Evolutionary conservation across 345 rosid genomes (phyloP).

Genomic region (Citrus glauca): DNA sequence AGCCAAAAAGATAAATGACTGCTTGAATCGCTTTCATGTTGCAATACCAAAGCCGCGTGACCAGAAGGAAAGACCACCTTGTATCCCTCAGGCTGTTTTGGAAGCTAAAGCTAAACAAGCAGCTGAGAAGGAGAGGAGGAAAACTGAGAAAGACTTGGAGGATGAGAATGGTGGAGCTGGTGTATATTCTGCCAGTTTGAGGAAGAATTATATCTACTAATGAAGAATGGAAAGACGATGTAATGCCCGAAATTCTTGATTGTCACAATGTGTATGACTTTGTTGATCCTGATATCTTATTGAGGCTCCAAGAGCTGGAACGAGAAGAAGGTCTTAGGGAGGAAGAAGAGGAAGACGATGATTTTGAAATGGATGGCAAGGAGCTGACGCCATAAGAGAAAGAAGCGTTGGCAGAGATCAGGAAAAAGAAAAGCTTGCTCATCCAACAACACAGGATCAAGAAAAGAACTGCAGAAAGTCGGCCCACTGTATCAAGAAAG

Average conservation of each 20-base stretch:
- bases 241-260: constrained; percentile 89
- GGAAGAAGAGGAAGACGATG: constrained; percentile 50
- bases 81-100: constrained; percentile 75
- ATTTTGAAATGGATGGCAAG: constrained; percentile 60
- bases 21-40: constrained; percentile 85
- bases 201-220: constrained; percentile 67
- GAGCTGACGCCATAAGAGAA: constrained; percentile 70
- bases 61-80: constrained; percentile 60
- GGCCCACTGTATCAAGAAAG: constrained; percentile 71
- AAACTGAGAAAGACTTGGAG: constrained; percentile 79
- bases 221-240: constrained; percentile 92
- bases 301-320: constrained; percentile 83
- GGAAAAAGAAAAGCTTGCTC: constrained; percentile 63
- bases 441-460: constrained; percentile 71
- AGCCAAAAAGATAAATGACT: constrained; percentile 88
- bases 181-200: constrained; percentile 85
- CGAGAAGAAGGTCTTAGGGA: constrained; percentile 63
- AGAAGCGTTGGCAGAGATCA: constrained; percentile 57
- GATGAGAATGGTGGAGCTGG: constrained; percentile 95
- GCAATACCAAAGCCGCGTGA: constrained; percentile 86
- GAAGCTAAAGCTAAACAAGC: constrained; percentile 71
- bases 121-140: constrained; percentile 54
- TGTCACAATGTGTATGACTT: constrained; percentile 94
- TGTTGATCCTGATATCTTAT: constrained; percentile 74
- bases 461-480: constrained; percentile 77